phyloP scores from a whole-genome alignment of 1,284 basidiomycete species.

The Cerioporus squamosus region DNA sequence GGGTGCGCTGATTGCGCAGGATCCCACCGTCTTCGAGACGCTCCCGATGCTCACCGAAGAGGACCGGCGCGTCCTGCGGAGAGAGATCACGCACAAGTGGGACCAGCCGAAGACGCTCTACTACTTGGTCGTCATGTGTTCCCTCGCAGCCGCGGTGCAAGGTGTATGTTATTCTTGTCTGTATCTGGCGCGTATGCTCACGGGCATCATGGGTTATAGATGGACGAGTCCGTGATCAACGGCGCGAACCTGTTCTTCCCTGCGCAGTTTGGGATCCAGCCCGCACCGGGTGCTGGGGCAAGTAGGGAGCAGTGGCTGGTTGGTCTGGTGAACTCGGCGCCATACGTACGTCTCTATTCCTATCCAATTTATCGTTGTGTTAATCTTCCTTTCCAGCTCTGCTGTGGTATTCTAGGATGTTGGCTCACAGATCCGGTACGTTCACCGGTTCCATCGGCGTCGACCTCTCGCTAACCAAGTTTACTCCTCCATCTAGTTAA shows the following conservation, averaged over 20 bases:
- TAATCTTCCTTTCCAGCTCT: constrained; percentile 37
- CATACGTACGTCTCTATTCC: constrained; percentile 55
- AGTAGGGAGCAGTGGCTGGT: constrained; percentile 67
- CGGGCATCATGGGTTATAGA: constrained; percentile 30
- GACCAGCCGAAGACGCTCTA: constrained; percentile 60
- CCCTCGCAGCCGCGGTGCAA: constrained; percentile 71
- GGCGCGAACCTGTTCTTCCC: constrained; percentile 78
- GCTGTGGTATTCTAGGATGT: constrained; percentile 61
- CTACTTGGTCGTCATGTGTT: constrained; percentile 62
- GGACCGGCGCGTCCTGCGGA: constrained; percentile 55
- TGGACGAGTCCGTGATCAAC: constrained; percentile 76
- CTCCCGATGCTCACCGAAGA: constrained; percentile 59
- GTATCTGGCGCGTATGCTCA: not conserved
- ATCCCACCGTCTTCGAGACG: constrained; percentile 54
- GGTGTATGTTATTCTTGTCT: constrained; percentile 45
- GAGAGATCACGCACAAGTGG: constrained; percentile 71
- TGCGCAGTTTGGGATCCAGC: constrained; percentile 55
- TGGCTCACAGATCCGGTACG: constrained; percentile 62
- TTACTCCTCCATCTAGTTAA: constrained; percentile 40
- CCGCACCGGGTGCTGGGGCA: constrained; percentile 6
- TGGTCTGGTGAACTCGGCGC: constrained; percentile 77
- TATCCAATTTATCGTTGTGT: not conserved
- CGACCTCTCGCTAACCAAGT: no score
- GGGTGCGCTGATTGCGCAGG: constrained; percentile 68
- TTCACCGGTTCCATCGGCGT: no score